Conservation (phyloP, 2,329 filamentous ascomycete genomes). For the Phoma sp. region DNA sequence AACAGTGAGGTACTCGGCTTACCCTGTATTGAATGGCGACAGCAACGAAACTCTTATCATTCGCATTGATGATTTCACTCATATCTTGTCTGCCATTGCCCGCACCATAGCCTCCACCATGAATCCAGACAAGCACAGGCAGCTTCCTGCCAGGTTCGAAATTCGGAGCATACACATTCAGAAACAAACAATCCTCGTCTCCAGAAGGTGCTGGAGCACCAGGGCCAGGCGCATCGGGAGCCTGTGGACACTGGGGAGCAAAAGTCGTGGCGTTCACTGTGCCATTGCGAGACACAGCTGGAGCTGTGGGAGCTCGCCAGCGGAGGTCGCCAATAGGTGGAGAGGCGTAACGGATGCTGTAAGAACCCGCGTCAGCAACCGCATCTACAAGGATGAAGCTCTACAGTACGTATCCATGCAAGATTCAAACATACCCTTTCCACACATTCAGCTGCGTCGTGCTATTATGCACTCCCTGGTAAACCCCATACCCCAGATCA, state of each 20-base stretch:
- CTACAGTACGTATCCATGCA: neutral
- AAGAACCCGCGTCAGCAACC: neutral
- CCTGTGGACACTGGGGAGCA: slow-evolving; percentile 26
- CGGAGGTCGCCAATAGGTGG: slow-evolving; percentile 22
- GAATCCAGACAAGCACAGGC: slow-evolving; percentile 44
- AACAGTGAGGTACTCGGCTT: neutral
- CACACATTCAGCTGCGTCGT: slow-evolving; percentile 29
- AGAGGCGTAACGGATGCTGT: slow-evolving; percentile 31
- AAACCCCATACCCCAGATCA: slow-evolving; percentile 30
- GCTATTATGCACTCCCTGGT: slow-evolving; percentile 23
- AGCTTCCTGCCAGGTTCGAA: slow-evolving; percentile 26
- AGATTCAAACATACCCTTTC: slow-evolving; percentile 24
- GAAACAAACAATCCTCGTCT: slow-evolving; percentile 47
- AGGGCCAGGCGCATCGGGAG: slow-evolving; percentile 7
- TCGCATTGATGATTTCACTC: slow-evolving; percentile 53
- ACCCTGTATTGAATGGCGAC: slow-evolving; percentile 60
- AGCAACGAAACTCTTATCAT: slow-evolving; percentile 56
- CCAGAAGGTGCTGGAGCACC: slow-evolving; percentile 4
- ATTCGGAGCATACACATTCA: slow-evolving; percentile 44
- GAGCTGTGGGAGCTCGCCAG: slow-evolving; percentile 28
- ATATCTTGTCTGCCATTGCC: slow-evolving; percentile 50
- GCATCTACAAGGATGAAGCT: neutral
- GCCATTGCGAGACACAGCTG: slow-evolving; percentile 8
- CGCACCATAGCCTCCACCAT: slow-evolving; percentile 45
- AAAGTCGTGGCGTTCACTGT: slow-evolving; percentile 17